Evolutionary conservation across 2,329 filamentous ascomycete genomes (phyloP).

Genomic region (Cytospora schulzeri): DNA sequence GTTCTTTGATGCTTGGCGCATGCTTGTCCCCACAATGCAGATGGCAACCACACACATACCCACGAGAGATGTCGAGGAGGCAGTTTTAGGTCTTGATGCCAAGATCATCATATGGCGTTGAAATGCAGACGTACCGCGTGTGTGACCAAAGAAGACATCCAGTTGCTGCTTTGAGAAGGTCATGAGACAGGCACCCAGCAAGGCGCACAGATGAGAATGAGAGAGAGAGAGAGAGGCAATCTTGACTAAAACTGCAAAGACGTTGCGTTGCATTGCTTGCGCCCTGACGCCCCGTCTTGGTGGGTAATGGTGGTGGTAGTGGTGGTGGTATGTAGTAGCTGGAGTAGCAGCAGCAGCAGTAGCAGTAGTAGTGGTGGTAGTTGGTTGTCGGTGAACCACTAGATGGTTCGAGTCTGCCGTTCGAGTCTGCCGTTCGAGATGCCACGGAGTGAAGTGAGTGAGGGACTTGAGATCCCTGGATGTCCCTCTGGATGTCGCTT

Average conservation of each 20-base stretch:
- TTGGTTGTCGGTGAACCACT: background rate
- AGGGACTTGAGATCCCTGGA: background rate
- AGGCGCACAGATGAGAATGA: background rate
- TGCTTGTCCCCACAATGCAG: background rate
- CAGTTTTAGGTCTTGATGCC: background rate
- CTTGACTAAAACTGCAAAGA: too few species aligned
- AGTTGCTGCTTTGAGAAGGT: background rate
- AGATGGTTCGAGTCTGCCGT: too few species aligned
- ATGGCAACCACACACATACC: background rate
- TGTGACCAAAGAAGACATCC: background rate
- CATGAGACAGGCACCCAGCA: background rate
- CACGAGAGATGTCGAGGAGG: background rate
- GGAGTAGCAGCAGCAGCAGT: too few species aligned
- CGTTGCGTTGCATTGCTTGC: background rate
- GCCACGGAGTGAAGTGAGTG: too few species aligned
- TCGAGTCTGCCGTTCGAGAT: background rate
- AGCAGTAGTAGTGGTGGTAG: background rate
- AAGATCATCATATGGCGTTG: background rate
- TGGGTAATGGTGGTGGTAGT: background rate
- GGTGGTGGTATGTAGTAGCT: background rate
- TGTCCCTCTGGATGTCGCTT: background rate
- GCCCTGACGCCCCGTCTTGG: background rate
- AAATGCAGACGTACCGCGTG: background rate
- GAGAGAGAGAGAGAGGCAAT: too few species aligned
- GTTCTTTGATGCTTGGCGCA: background rate